phyloP scores from a whole-genome alignment of 768 basidiomycete genomes.

The Boletellus emodensis region DNA sequence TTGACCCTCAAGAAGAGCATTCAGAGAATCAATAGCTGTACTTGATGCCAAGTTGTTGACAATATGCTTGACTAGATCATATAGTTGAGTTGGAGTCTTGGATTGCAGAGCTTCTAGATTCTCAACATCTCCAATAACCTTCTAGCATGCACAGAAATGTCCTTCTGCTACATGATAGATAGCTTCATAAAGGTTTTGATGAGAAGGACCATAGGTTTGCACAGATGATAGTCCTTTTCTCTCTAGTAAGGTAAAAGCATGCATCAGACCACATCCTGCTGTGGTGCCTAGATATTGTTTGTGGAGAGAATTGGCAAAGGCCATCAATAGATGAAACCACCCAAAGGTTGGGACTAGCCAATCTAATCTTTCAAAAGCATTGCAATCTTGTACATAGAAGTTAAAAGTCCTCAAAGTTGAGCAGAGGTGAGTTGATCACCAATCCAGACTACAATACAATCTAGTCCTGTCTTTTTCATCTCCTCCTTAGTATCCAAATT shows the following conservation, averaged over 20 bases:
- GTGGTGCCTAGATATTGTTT: slow-evolving; percentile 42
- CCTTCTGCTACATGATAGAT: slow-evolving; percentile 36
- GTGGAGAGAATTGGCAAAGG: slow-evolving; percentile 37
- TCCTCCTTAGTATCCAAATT: slow-evolving; percentile 18
- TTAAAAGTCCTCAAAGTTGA: slow-evolving; percentile 33
- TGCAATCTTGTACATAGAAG: slow-evolving; percentile 35
- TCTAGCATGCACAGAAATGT: slow-evolving; percentile 35
- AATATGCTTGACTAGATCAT: not conserved
- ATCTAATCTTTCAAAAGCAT: slow-evolving; percentile 37
- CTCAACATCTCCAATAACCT: slow-evolving; percentile 20
- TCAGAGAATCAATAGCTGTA: not conserved
- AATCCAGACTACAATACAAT: slow-evolving; percentile 31
- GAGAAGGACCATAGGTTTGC: slow-evolving; percentile 16
- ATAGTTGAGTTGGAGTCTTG: not conserved
- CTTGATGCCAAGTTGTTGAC: not conserved
- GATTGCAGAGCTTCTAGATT: slow-evolving; percentile 23
- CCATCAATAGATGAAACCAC: slow-evolving; percentile 42
- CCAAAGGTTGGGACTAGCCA: slow-evolving; percentile 33
- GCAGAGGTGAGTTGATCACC: slow-evolving; percentile 39
- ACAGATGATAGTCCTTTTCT: slow-evolving; percentile 14
- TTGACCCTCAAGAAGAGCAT: slow-evolving; percentile 5
- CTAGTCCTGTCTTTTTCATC: slow-evolving; percentile 13
- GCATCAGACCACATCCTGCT: slow-evolving; percentile 13
- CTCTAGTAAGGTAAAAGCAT: slow-evolving; percentile 19
- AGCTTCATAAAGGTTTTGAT: slow-evolving; percentile 29